Base-by-base conservation (phyloP, 192 early-diverging fungal genomes). In the Coemansia sp. region DNA sequence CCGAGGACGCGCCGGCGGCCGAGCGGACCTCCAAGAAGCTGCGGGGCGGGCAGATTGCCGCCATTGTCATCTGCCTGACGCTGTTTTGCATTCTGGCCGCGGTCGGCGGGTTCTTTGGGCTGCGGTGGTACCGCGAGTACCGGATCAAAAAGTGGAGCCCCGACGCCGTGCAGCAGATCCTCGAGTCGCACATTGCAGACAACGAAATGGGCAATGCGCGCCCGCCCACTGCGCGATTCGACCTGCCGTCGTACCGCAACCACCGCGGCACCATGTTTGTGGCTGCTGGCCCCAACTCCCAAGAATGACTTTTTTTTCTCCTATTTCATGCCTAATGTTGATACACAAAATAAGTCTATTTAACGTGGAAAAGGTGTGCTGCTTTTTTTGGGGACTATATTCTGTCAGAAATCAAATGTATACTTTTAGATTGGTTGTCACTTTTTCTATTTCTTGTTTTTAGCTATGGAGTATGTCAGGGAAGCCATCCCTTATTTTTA, bases 161-260 rank as follows among this genome's bases (percentile, higher is more conserved):
- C 1, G 50, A 41, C 4, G 58, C 45, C 3, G 59, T 73, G 11
- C 63, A 45, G 26, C 58, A 73, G 19, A 73, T 73, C 14, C 46
- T 73, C 15, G 70, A 73, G 11, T 58, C 62, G 43, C 70, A 73
- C n/a, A 61, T 59, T 17, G 60, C 47, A 11, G 55, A 62, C 4
- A 73, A 54, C 31, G 70, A 73, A 34, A 38, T 57, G 10, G 70
- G 70, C 11, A 40, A 38, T 17, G 14, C 50, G 8, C 50, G 19
- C 4, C 26, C 25, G 3, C 8, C 52, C 7, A 64, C n/a, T n/a
- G 52, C 39, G 7, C 7, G 19, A 10, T 73, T 60, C 21, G 53
- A 72, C 0, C 49, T 73, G 7, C 70, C 70, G 12, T 62, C 53
- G 9, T 73, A 73, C 28, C 19, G 70, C 15, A 53, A 73, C 42